Evolutionary conservation across 805 yeast species (phyloP).

Genomic region (Clavispora vitiphila): DNA sequence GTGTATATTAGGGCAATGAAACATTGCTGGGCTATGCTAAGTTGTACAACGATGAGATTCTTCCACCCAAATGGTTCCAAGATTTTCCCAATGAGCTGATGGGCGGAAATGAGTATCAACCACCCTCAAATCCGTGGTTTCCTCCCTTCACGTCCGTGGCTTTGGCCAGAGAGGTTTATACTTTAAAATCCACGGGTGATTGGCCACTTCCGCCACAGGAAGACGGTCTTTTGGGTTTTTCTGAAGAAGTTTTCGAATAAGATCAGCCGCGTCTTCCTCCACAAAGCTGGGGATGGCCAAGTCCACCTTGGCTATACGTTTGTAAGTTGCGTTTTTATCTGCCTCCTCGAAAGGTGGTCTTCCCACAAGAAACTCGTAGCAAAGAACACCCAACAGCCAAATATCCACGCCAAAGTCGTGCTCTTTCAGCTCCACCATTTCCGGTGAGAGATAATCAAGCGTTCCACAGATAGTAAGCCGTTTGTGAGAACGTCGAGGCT

Average conservation of each 20-base stretch:
- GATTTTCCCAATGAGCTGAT: too few species aligned
- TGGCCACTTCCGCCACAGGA: conserved; percentile 52
- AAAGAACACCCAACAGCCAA: conserved; percentile 88
- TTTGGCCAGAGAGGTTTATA: conserved; percentile 59
- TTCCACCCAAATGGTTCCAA: too few species aligned
- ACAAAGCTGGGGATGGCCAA: conserved; percentile 67
- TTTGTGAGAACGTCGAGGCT: conserved; percentile 20
- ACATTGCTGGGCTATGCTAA: not conserved
- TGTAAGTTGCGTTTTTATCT: conserved; percentile 72
- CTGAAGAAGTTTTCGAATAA: conserved; percentile 58
- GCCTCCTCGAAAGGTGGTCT: conserved; percentile 88
- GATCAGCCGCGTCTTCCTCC: conserved; percentile 69
- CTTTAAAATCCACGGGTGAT: conserved; percentile 81
- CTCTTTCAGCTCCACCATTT: conserved; percentile 78
- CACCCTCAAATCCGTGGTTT: too few species aligned
- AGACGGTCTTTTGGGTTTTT: conserved; percentile 68
- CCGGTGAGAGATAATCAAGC: conserved; percentile 91
- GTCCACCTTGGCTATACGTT: conserved; percentile 74
- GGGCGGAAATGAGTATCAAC: too few species aligned
- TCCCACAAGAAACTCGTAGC: conserved; percentile 84
- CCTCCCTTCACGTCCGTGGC: not conserved
- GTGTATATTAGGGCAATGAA: not conserved
- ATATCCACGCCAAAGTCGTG: conserved; percentile 79
- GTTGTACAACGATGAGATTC: too few species aligned
- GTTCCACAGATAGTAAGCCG: conserved; percentile 92